Conservation (phyloP, 306 rosid genomes). For the Ormosia semicastrata region DNA sequence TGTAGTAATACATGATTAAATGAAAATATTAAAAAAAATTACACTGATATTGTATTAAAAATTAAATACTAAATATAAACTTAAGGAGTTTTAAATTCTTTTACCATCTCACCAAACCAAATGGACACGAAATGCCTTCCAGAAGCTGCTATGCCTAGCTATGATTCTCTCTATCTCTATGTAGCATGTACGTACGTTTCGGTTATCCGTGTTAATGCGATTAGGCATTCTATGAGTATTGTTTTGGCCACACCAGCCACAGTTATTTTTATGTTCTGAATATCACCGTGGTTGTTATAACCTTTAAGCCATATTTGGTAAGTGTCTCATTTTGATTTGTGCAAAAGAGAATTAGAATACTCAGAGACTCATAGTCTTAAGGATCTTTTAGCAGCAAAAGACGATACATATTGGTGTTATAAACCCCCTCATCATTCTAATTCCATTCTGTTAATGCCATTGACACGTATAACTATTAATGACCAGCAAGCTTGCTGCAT, state of each 20-base stretch:
- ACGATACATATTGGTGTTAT: not conserved
- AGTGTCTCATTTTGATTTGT: constrained; percentile 24
- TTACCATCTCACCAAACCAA: constrained; percentile 2
- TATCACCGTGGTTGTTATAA: constrained; percentile 8
- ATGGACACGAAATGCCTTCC: constrained; percentile 21
- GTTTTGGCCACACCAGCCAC: not conserved
- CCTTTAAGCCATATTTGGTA: constrained; percentile 11
- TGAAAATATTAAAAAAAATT: too few species aligned
- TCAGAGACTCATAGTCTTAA: not conserved
- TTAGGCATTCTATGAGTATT: not conserved
- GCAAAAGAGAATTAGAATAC: constrained; percentile 20
- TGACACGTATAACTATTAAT: not conserved
- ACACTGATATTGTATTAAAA: too few species aligned
- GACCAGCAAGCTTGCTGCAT: not conserved
- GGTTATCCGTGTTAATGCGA: not conserved
- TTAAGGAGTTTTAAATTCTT: not conserved
- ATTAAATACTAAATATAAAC: not conserved
- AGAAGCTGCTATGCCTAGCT: not conserved
- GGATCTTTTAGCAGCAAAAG: constrained; percentile 10
- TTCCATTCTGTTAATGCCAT: not conserved
- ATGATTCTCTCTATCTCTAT: not conserved
- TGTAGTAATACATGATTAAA: too few species aligned
- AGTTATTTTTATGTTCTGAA: not conserved
- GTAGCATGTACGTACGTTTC: constrained; percentile 5
- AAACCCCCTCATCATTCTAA: not conserved